A percentile compares a stretch with the other conserved stretches of the same genome.
phyloP scores from a whole-genome alignment of 192 early-diverging fungal species.

The Coemansia sp. region DNA sequence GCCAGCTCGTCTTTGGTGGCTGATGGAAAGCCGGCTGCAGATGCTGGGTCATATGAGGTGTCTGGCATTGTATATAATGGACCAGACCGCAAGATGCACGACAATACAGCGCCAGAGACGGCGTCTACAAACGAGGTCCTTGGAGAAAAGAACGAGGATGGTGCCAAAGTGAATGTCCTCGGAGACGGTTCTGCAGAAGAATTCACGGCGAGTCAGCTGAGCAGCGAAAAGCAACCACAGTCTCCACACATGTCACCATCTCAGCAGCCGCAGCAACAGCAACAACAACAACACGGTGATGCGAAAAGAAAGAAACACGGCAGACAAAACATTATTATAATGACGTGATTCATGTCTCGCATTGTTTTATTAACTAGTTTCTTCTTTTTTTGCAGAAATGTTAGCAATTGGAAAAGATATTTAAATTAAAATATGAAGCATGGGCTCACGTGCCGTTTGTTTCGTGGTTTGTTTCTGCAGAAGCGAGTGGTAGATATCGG shows the following conservation, averaged over 20 bases:
- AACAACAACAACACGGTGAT: slow-evolving; percentile 5
- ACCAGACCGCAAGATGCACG: neutral
- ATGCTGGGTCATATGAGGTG: neutral
- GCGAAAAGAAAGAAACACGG: slow-evolving; percentile 38
- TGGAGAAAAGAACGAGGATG: neutral
- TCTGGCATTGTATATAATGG: neutral
- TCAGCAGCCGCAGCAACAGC: slow-evolving; percentile 1
- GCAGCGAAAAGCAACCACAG: neutral
- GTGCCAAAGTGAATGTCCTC: neutral
- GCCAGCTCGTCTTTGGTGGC: neutral
- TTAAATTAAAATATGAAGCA: neutral
- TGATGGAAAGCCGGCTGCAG: neutral
- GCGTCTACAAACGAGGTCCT: neutral
- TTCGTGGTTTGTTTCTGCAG: no score
- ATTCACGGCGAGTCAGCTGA: neutral
- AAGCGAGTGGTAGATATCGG: no score
- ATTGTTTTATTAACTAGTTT: slow-evolving; percentile 6
- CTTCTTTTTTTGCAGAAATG: neutral
- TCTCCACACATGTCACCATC: neutral
- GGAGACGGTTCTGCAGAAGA: neutral
- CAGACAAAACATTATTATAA: slow-evolving; percentile 39
- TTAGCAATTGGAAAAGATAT: neutral
- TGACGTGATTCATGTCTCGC: slow-evolving; percentile 14
- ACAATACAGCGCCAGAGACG: neutral
- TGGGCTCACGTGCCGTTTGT: neutral